Evolutionary conservation across 768 basidiomycete species (phyloP), one percentile per base, ranked within the genome.

Genomic region (Termitomyces sp.): DNA sequence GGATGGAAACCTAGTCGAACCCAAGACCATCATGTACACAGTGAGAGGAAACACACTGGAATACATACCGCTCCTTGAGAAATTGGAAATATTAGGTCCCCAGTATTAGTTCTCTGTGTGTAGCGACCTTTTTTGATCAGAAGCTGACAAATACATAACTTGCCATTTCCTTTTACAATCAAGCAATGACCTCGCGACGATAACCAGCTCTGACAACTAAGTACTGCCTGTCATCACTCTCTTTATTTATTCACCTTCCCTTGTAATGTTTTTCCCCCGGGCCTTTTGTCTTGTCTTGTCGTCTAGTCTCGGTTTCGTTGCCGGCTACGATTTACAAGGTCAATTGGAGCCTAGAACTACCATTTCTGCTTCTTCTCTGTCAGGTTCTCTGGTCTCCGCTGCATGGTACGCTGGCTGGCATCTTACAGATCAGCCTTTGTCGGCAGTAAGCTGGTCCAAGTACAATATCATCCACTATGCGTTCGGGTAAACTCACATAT

Each of bases 381-480:
- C 32, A 15, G 38, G 44, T 52, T 51, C 64, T 11, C 12, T 62
- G 16, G 36, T 78, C 28, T 68, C 74, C 38, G 67, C 78, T 35
- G 77, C 80, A 15, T 83, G 80, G 79, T 84, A 84, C 61, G 77
- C 81, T 61, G 81, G 75, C 39, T 80, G 76, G 80, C 76, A 80
- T 63, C 73, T 71, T 15, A 55, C 65, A 18, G 76, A 78, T 60
- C 78, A 79, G 65, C 77, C 81, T 11, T 70, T 81, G 57, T 68
- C 76, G 44, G 64, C 75, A 35, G 72, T 84, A n/a, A 76, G 74
- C 59, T 84, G 81, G 82, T 72, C 73, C 11, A 83, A 82, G 63
- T 83, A 84, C 63, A 83, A 78, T 7, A 75, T 82, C 50, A 67
- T 88, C 72, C 81, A 77, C 33, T 88, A 86, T 71, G 80, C 86